A percentile compares a stretch with the other conserved stretches of the same genome.
These are phyloP conservation scores for Pythium monospermum DNA, from an alignment of 352 stramenopile species.

Conservation along the genomic window DNA sequence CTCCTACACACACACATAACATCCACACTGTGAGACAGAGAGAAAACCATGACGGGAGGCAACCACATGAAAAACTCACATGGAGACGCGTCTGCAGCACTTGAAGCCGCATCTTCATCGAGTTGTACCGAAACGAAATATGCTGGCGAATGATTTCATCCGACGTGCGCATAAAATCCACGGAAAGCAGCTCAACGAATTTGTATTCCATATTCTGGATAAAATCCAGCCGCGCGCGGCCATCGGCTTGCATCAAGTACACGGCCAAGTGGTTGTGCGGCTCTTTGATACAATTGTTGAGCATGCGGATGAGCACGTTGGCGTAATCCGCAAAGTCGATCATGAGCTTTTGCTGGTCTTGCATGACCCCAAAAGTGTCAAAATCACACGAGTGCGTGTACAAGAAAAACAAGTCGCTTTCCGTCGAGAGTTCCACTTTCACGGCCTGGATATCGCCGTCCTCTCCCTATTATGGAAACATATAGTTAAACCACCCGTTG, in stretches of 20 bases:
- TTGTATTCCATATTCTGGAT: slow-evolving; percentile 98
- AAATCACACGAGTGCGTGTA: slow-evolving; percentile 89
- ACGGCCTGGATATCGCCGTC: slow-evolving; percentile 81
- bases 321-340: slow-evolving; percentile 93
- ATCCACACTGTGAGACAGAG: not conserved
- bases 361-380: slow-evolving; percentile 85
- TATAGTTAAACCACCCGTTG: too few relatives aligned
- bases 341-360: slow-evolving; percentile 95
- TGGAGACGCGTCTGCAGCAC: slow-evolving; percentile 89
- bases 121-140: slow-evolving; percentile 93
- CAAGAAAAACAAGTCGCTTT: slow-evolving; percentile 93
- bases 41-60: not conserved
- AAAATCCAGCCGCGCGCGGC: slow-evolving; percentile 89
- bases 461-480: slow-evolving; percentile 44
- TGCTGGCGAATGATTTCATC: slow-evolving; percentile 91
- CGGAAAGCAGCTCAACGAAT: slow-evolving; percentile 92
- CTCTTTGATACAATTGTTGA: slow-evolving; percentile 95
- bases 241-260: slow-evolving; percentile 91
- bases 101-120: slow-evolving; percentile 89
- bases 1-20: slow-evolving; percentile 39
- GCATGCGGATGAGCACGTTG: slow-evolving; percentile 92
- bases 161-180: slow-evolving; percentile 85
- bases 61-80: slow-evolving; percentile 26
- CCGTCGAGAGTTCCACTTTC: slow-evolving; percentile 88
- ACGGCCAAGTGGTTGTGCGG: slow-evolving; percentile 92